phyloP scores from a whole-genome alignment of 1,284 basidiomycete species.

The Rhodofomes roseus region DNA sequence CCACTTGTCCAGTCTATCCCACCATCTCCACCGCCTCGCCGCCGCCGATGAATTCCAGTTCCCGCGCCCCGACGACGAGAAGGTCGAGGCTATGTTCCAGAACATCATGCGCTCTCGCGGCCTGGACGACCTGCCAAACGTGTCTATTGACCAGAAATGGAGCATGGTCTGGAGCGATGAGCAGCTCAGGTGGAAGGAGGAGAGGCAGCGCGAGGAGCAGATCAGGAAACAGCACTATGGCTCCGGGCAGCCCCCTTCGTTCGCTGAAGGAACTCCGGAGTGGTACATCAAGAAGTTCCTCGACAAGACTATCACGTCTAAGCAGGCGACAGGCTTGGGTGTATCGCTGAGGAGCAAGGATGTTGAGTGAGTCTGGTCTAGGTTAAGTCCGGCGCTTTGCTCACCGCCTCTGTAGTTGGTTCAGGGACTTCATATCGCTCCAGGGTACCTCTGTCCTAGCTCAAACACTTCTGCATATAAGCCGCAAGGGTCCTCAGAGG shows the following conservation, averaged over 20 bases:
- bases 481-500: conserved; percentile 63
- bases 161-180: conserved; percentile 84
- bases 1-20: conserved; percentile 52
- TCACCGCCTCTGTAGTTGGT: conserved; percentile 57
- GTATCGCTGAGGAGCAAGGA: conserved; percentile 85
- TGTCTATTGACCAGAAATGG: conserved; percentile 90
- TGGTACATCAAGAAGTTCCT: conserved; percentile 91
- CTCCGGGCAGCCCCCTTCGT: conserved; percentile 45
- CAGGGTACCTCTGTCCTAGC: conserved; percentile 86
- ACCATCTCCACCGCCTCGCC: conserved; percentile 46
- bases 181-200: conserved; percentile 76
- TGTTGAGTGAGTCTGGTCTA: conserved; percentile 53
- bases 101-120: conserved; percentile 68
- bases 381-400: background rate
- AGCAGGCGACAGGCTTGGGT: conserved; percentile 73
- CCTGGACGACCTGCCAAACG: conserved; percentile 52
- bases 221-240: conserved; percentile 52
- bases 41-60: conserved; percentile 65
- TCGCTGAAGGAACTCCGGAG: conserved; percentile 69
- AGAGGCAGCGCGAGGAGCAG: conserved; percentile 56
- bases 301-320: conserved; percentile 79
- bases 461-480: conserved; percentile 75
- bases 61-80: conserved; percentile 69
- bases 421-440: conserved; percentile 71
- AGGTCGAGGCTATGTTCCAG: conserved; percentile 78